Conservation (phyloP, 768 basidiomycete species). For the Trametes coccinea region DNA sequence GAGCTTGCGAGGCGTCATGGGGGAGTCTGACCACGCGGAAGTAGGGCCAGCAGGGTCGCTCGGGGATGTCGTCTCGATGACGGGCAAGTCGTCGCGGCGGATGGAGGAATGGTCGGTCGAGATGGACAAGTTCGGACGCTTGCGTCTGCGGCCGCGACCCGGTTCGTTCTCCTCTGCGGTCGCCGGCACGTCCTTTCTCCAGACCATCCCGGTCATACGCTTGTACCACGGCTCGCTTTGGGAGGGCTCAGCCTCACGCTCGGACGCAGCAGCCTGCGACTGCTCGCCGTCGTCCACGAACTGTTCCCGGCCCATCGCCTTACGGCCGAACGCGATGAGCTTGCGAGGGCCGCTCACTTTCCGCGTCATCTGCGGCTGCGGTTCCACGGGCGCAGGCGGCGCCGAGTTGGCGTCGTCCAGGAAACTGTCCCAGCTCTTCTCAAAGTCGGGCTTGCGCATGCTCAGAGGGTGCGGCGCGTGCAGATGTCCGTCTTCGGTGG, state of each 20-base stretch:
- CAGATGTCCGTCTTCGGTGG: background rate
- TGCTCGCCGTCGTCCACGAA: slow-evolving; percentile 28
- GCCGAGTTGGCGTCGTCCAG: slow-evolving; percentile 34
- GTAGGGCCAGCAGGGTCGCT: slow-evolving; percentile 26
- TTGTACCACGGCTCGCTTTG: slow-evolving; percentile 37
- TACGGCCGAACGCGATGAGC: slow-evolving; percentile 47
- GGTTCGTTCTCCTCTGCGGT: background rate
- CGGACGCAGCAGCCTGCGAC: background rate
- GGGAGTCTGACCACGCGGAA: slow-evolving; percentile 36
- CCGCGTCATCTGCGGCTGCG: slow-evolving; percentile 5
- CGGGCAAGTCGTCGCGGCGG: slow-evolving; percentile 30
- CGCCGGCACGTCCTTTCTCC: slow-evolving; percentile 24
- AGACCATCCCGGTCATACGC: slow-evolving; percentile 35
- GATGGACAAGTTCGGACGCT: slow-evolving; percentile 43
- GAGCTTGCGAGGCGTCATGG: slow-evolving; percentile 33
- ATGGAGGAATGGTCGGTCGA: slow-evolving; percentile 43
- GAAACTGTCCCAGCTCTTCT: slow-evolving; percentile 49
- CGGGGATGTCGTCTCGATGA: slow-evolving; percentile 31
- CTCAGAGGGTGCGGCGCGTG: slow-evolving; percentile 19
- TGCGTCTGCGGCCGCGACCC: slow-evolving; percentile 23
- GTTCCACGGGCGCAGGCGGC: background rate
- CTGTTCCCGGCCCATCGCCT: slow-evolving; percentile 37
- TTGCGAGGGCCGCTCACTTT: slow-evolving; percentile 38
- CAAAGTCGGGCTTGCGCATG: slow-evolving; percentile 33
- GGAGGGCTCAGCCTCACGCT: background rate